Base-by-base conservation (phyloP, 768 basidiomycete genomes). In the Strobilomyces dryophilus region DNA sequence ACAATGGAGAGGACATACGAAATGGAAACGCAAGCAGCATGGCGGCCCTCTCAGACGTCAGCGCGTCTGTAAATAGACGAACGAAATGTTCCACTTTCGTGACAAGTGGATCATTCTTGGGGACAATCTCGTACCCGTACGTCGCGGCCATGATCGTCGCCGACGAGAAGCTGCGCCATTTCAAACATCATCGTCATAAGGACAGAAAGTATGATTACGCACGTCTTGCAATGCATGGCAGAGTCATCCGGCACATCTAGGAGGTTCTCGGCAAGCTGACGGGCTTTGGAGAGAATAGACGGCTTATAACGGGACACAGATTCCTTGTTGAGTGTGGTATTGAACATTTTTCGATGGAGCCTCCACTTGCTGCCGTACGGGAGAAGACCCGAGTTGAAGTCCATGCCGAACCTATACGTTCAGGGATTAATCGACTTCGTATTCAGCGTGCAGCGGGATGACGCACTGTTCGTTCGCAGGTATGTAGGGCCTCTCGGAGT, bases 331-430 rank as follows among this genome's bases (percentile, higher is more conserved):
- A 73, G 45, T 4, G 47, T 44, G 17, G 24, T 4, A 15, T 63
- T 61, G 46, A 50, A 63, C 50, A 69, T 31, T 42, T 58, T 70
- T 21, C 71, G 68, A 31, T 73, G 71, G 6, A 54, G 56, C 31
- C 60, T 58, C 71, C 68, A 72, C 26, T 24, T 18, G 42, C 53
- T 44, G 20, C 71, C 67, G n/a, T 71, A 70, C 11, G 59, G 61
- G 34, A 73, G 51, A 37, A 70, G 50, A 1, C 50, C 61, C 32
- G 65, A 62, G 45, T 53, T 59, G 35, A 72, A 72, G 42, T 69
- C 58, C 54, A 70, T 55, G 17, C 68, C 68, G 45, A 70, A 64
- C 24, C 67, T 69, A 48, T 9, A 8, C 18, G 14, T 17, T 15
- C 1, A 10, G 24, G 3, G 18, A 15, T 61, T 48, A 53, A 14